These are phyloP conservation scores for Serpula lacrymans DNA, from an alignment of 768 basidiomycete genomes.

Conservation along the genomic window DNA sequence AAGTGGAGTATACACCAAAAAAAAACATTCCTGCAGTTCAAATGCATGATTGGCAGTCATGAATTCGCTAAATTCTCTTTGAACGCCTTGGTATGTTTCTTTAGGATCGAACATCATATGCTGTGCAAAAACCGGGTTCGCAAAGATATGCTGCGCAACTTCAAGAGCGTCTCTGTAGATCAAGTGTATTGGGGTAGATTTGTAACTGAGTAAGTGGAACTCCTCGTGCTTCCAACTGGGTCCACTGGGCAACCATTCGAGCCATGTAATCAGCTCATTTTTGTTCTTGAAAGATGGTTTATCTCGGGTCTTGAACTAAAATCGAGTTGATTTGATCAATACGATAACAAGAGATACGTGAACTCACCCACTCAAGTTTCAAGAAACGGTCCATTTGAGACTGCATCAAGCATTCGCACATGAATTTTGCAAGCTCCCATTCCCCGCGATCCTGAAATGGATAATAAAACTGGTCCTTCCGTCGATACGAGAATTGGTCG, in stretches of 20 bases:
- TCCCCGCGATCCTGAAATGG: constrained; percentile 28
- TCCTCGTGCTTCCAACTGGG: constrained; percentile 23
- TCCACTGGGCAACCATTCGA: constrained; percentile 17
- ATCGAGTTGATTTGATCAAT: not conserved
- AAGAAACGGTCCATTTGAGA: constrained; percentile 27
- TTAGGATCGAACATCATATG: constrained; percentile 15
- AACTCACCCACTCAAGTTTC: constrained; percentile 20
- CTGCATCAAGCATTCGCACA: too few relatives aligned
- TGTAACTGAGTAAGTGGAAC: too few relatives aligned
- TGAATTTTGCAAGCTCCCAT: constrained; percentile 30
- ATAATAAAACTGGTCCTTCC: constrained; percentile 28
- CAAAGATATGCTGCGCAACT: constrained; percentile 22
- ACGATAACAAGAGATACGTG: not conserved
- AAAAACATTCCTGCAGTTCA: constrained; percentile 17
- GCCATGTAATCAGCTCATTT: constrained; percentile 15
- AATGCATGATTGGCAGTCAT: constrained; percentile 22
- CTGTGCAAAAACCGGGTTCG: constrained; percentile 21
- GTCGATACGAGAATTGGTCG: too few relatives aligned
- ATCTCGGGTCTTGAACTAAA: constrained; percentile 3
- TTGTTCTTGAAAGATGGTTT: constrained; percentile 19
- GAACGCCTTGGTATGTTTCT: too few relatives aligned
- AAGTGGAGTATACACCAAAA: constrained; percentile 26
- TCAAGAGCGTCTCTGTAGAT: constrained; percentile 27
- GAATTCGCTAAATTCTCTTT: too few relatives aligned
- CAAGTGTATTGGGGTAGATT: too few relatives aligned